Conservation (phyloP, 2,329 filamentous ascomycete genomes). For the Scedosporium apiospermum region DNA sequence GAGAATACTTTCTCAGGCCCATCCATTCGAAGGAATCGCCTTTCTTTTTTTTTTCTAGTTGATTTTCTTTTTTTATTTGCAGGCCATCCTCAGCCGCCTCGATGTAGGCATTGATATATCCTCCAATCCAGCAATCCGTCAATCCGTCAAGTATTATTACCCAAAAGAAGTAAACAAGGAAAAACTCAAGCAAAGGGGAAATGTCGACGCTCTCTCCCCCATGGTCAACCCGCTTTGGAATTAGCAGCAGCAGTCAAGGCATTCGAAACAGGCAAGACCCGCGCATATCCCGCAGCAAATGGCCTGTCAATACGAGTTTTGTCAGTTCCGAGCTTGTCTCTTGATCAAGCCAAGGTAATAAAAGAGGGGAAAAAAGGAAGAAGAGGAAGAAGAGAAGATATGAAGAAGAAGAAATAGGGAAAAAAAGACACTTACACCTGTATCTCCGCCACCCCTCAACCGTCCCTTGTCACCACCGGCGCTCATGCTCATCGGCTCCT, state of each 20-base stretch:
- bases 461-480: background rate
- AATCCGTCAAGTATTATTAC: background rate
- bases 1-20: too few species aligned
- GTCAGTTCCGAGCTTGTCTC: background rate
- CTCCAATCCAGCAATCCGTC: too few species aligned
- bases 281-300: conserved; percentile 30
- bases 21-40: too few species aligned
- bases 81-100: too few species aligned
- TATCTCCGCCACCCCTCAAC: conserved; percentile 21
- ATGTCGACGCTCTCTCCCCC: background rate
- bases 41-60: too few species aligned
- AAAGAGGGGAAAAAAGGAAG: background rate
- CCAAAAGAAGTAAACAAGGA: background rate
- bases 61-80: too few species aligned
- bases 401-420: background rate
- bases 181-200: background rate
- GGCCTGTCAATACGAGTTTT: conserved; percentile 16
- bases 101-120: too few species aligned
- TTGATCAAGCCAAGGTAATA: background rate
- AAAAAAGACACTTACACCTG: conserved; percentile 19
- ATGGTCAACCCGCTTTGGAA: background rate
- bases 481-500: background rate
- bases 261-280: conserved; percentile 30
- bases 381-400: background rate
- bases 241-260: conserved; percentile 17